Evolutionary conservation across 2,329 filamentous ascomycete species (phyloP).

Genomic region (Colletotrichum karsti): DNA sequence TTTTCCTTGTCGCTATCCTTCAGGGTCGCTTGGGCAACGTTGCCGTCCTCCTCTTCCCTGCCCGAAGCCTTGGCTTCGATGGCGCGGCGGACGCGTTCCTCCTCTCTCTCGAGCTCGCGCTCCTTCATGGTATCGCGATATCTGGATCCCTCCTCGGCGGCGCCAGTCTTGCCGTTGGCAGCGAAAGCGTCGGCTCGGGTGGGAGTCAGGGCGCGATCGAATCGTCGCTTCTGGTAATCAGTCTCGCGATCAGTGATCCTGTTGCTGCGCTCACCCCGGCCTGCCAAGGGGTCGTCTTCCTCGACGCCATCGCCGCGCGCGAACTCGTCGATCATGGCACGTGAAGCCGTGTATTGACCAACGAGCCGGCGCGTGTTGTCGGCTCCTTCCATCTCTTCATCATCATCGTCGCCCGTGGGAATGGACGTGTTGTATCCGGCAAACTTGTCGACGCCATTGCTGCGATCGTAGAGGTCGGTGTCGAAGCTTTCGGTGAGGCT

Average conservation of each 20-base stretch:
- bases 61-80: slow-evolving; percentile 79
- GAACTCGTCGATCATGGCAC: slow-evolving; percentile 93
- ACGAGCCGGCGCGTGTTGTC: slow-evolving; percentile 82
- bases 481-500: slow-evolving; percentile 92
- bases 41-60: slow-evolving; percentile 64
- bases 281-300: slow-evolving; percentile 88
- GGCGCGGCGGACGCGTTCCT: slow-evolving; percentile 82
- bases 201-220: slow-evolving; percentile 87
- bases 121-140: slow-evolving; percentile 93
- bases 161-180: slow-evolving; percentile 74
- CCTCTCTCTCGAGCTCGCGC: slow-evolving; percentile 91
- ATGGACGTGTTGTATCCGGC: slow-evolving; percentile 92
- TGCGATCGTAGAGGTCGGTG: slow-evolving; percentile 84
- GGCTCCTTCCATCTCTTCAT: slow-evolving; percentile 78
- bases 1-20: slow-evolving; percentile 79
- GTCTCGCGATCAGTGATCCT: slow-evolving; percentile 94
- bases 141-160: slow-evolving; percentile 75
- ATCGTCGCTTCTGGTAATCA: slow-evolving; percentile 96
- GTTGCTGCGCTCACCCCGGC: slow-evolving; percentile 84
- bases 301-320: slow-evolving; percentile 85
- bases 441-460: slow-evolving; percentile 80
- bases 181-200: slow-evolving; percentile 88
- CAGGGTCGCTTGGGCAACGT: slow-evolving; percentile 76
- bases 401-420: slow-evolving; percentile 79
- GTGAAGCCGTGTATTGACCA: slow-evolving; percentile 95